phyloP scores from a whole-genome alignment of 2,329 filamentous ascomycete genomes.

The Stachybotrys elegans region DNA sequence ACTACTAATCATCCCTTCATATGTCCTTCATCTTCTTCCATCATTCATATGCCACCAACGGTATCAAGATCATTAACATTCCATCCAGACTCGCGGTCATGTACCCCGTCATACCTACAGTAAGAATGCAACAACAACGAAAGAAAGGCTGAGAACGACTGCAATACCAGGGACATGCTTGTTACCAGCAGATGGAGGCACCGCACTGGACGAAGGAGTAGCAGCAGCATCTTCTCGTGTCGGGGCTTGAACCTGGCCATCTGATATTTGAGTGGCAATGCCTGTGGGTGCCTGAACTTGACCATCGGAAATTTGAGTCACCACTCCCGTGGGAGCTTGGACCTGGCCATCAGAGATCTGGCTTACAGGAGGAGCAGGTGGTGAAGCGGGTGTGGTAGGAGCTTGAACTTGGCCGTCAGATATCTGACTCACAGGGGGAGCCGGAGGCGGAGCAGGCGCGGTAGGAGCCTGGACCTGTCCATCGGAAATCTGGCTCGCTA shows the following conservation, averaged over 20 bases:
- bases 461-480: constrained; percentile 21
- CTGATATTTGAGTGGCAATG: constrained; percentile 17
- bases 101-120: too few relatives aligned
- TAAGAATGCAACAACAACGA: too few relatives aligned
- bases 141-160: too few relatives aligned
- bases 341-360: constrained; percentile 3
- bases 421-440: constrained; percentile 8
- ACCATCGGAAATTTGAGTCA: constrained; percentile 12
- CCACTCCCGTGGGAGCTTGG: constrained; percentile 4
- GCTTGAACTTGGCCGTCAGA: constrained; percentile 1
- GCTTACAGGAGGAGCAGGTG: constrained; percentile 5
- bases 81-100: too few relatives aligned
- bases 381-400: not conserved
- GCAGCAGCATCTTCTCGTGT: not conserved
- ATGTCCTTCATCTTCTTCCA: too few relatives aligned
- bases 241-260: constrained; percentile 9
- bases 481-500: constrained; percentile 9
- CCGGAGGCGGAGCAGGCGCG: not conserved
- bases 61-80: too few relatives aligned
- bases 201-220: constrained; percentile 4
- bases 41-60: too few relatives aligned
- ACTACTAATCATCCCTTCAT: too few relatives aligned
- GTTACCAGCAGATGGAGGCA: constrained; percentile 6
- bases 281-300: constrained; percentile 10
- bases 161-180: constrained; percentile 7